Evolutionary conservation across 129 eudicot species (phyloP).

Genomic region (Gnaphalium uliginosum): DNA sequence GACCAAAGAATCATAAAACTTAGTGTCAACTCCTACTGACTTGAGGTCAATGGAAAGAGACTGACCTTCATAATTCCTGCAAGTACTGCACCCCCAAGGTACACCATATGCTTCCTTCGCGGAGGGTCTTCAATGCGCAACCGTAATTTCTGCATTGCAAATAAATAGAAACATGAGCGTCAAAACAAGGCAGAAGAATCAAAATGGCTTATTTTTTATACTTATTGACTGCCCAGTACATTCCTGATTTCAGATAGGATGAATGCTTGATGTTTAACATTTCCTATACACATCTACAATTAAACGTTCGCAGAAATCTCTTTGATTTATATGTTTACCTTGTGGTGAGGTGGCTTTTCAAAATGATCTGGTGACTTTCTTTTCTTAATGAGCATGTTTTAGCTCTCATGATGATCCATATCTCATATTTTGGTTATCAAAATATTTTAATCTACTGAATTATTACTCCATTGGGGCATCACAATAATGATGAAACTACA

Average conservation of each 20-base stretch:
- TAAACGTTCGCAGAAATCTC: constrained; percentile 2
- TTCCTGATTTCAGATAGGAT: constrained; percentile 1
- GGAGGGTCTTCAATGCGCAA: constrained; percentile 98
- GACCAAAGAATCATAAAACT: background rate
- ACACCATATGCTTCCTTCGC: constrained; percentile 98
- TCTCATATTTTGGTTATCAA: background rate
- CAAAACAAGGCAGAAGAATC: background rate
- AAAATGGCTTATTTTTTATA: background rate
- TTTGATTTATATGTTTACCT: background rate
- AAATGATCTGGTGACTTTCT: background rate
- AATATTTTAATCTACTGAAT: background rate
- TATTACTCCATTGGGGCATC: background rate
- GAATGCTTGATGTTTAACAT: background rate
- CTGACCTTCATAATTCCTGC: constrained; percentile 97
- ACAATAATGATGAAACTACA: background rate
- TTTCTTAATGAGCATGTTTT: background rate
- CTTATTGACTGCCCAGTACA: constrained; percentile 11
- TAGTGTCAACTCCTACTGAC: background rate
- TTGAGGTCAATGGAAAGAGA: constrained; percentile 13
- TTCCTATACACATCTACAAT: constrained; percentile 7
- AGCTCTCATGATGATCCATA: background rate
- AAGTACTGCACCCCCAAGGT: constrained; percentile 98
- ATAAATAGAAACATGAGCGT: constrained; percentile 20
- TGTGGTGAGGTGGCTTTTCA: constrained; percentile 2
- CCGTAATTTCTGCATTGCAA: constrained; percentile 63